Percentiles rank a stretch among this genome's conserved stretches.
Conservation (phyloP, 768 basidiomycete species). For the Suillus fuscotomentosus region DNA sequence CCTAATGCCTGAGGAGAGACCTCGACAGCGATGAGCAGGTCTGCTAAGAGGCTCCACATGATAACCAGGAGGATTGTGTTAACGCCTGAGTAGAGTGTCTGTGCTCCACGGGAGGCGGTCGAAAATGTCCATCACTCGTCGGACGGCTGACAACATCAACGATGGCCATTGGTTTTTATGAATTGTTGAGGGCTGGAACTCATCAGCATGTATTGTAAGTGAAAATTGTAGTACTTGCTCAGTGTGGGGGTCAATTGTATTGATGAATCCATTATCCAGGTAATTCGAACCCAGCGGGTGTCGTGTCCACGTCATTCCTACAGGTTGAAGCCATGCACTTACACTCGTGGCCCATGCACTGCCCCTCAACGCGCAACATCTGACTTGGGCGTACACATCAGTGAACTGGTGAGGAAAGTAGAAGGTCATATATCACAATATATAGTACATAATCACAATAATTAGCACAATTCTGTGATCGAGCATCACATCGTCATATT, state of each 20-base stretch:
- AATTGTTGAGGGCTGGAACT: not conserved
- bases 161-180: not conserved
- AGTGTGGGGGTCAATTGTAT: not conserved
- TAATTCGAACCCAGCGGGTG: not conserved
- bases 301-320: not conserved
- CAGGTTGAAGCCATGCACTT: not conserved
- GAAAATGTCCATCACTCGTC: not conserved
- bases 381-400: not conserved
- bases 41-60: too few species aligned
- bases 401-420: too few species aligned
- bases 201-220: not conserved
- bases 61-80: too few species aligned
- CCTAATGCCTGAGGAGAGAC: too few species aligned
- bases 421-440: too few species aligned
- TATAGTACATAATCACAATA: too few species aligned
- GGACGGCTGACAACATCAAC: not conserved
- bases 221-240: not conserved
- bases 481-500: too few species aligned
- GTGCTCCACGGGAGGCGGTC: too few species aligned
- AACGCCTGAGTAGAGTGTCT: too few species aligned
- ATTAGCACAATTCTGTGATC: too few species aligned
- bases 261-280: not conserved
- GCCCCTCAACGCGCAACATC: too few species aligned
- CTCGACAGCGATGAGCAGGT: too few species aligned
- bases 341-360: not conserved